Evolutionary conservation across 2,329 filamentous ascomycete genomes (phyloP).

Genomic region (Xylogone sp.): DNA sequence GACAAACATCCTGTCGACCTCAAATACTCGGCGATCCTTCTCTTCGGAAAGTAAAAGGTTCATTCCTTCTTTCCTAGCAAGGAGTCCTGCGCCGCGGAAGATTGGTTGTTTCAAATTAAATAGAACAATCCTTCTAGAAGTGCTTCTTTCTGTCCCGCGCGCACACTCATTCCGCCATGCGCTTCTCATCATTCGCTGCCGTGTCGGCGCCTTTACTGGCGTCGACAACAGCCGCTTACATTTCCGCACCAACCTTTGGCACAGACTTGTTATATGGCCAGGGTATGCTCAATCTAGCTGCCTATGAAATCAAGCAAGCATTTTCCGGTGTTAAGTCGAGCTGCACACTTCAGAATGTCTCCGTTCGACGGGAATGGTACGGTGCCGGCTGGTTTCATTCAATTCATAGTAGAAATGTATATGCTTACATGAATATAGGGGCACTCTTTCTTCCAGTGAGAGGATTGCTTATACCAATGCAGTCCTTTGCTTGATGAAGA

Average conservation of each 20-base stretch:
- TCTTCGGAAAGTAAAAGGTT: background rate
- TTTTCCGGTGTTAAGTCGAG: conserved; percentile 7
- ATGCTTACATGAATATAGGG: conserved; percentile 6
- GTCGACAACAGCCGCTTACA: conserved; percentile 11
- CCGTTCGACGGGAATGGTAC: conserved; percentile 40
- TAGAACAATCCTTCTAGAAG: background rate
- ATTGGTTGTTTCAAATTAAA: background rate
- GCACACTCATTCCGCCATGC: conserved; percentile 9
- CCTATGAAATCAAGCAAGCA: conserved; percentile 17
- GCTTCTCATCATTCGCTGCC: conserved; percentile 12
- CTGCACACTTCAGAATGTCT: conserved; percentile 34
- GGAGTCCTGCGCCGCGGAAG: background rate
- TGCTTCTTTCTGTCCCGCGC: background rate
- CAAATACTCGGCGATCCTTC: background rate
- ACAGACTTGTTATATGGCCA: conserved; percentile 31
- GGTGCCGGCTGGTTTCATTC: background rate
- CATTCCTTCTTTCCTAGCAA: background rate
- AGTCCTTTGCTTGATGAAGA: conserved; percentile 32
- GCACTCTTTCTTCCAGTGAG: conserved; percentile 10
- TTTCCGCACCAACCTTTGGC: conserved; percentile 13
- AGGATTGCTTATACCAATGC: conserved; percentile 31
- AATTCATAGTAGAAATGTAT: background rate
- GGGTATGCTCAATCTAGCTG: conserved; percentile 29
- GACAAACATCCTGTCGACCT: background rate
- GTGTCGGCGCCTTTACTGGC: conserved; percentile 13